These are phyloP conservation scores for Meyerozyma sp. DNA, from an alignment of 1,139 yeast species.

Conservation along the genomic window DNA sequence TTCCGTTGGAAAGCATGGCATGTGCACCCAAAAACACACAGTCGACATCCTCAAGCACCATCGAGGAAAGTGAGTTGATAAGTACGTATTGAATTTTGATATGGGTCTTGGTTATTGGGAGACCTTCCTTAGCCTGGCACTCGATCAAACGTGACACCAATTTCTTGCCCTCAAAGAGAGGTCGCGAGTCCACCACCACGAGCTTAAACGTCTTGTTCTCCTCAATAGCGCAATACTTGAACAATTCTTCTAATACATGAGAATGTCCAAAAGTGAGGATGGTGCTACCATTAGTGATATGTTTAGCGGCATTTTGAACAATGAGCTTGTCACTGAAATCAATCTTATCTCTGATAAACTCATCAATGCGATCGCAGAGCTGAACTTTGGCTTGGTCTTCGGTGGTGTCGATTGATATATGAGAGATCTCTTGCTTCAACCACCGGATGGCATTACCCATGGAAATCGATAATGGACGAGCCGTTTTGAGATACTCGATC, in stretches of 20 bases:
- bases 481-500: constrained; percentile 85
- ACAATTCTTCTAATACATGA: constrained; percentile 71
- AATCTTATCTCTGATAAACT: constrained; percentile 78
- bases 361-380: constrained; percentile 66
- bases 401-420: constrained; percentile 62
- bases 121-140: constrained; percentile 19
- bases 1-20: constrained; percentile 93
- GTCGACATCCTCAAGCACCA: constrained; percentile 73
- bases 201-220: constrained; percentile 70
- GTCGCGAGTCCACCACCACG: constrained; percentile 90
- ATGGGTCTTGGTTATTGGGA: constrained; percentile 30
- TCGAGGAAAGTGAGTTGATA: constrained; percentile 73
- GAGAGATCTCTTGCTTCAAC: constrained; percentile 90
- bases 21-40: constrained; percentile 95
- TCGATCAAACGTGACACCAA: constrained; percentile 53
- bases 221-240: constrained; percentile 60
- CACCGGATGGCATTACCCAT: constrained; percentile 99
- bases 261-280: constrained; percentile 88
- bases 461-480: constrained; percentile 86
- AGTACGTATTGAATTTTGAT: constrained; percentile 56
- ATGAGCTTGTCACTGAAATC: constrained; percentile 82
- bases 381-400: constrained; percentile 71
- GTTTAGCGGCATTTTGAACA: constrained; percentile 73
- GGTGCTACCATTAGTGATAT: constrained; percentile 72
- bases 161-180: constrained; percentile 87